Evolutionary conservation across 2,329 filamentous ascomycete genomes (phyloP).

Genomic region (Exophiala alcalophila): DNA sequence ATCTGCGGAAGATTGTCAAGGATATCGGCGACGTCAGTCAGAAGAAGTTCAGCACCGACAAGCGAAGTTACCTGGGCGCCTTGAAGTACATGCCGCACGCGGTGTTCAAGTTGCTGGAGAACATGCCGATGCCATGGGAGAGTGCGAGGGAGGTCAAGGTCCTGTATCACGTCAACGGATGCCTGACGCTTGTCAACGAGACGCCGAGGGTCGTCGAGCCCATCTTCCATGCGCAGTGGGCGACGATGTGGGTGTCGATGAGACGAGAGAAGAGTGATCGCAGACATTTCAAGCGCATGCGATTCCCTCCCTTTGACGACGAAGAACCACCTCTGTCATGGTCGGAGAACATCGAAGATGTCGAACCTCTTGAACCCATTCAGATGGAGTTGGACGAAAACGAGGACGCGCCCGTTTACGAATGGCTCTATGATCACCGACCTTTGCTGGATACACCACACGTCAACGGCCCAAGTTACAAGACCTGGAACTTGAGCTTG

Average conservation of each 20-base stretch:
- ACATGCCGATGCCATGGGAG: slow-evolving; percentile 99
- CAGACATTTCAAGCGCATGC: slow-evolving; percentile 96
- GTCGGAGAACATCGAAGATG: slow-evolving; percentile 98
- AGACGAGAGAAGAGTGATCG: slow-evolving; percentile 95
- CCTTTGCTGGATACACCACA: slow-evolving; percentile 87
- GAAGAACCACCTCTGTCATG: slow-evolving; percentile 96
- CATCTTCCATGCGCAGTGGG: slow-evolving; percentile 97
- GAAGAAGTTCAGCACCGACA: slow-evolving; percentile 98
- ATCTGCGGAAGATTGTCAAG: slow-evolving; percentile 95
- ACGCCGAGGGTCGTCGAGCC: slow-evolving; percentile 95
- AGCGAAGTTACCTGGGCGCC: slow-evolving; percentile 93
- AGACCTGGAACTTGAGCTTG: slow-evolving; percentile 86
- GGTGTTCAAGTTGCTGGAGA: slow-evolving; percentile 93
- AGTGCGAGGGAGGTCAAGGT: slow-evolving; percentile 95
- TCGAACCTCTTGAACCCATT: slow-evolving; percentile 94
- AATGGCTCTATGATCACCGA: slow-evolving; percentile 97
- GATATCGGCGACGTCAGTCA: slow-evolving; percentile 99
- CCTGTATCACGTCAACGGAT: slow-evolving; percentile 96
- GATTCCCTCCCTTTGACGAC: slow-evolving; percentile 97
- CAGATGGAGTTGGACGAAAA: slow-evolving; percentile 97
- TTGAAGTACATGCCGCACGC: slow-evolving; percentile 99
- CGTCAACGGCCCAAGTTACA: slow-evolving; percentile 95
- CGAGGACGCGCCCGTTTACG: slow-evolving; percentile 84
- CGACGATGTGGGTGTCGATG: slow-evolving; percentile 99
- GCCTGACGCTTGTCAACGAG: slow-evolving; percentile 94